Conservation (phyloP, 2,329 filamentous ascomycete genomes). For the Aspergillus uvarum region DNA sequence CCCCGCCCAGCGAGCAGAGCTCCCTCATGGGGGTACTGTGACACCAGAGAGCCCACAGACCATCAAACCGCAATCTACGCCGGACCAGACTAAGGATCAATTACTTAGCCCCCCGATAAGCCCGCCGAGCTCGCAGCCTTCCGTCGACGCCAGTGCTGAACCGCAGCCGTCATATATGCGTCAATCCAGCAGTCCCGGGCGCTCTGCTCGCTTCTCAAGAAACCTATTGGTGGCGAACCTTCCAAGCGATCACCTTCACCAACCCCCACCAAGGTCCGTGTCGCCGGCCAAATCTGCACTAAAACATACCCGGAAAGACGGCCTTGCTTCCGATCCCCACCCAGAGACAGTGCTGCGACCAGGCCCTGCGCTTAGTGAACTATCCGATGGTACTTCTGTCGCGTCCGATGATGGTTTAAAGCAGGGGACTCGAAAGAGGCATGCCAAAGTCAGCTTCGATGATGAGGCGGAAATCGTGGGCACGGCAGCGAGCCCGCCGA, state of each 20-base stretch:
- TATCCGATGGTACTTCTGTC: conserved; percentile 57
- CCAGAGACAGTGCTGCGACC: conserved; percentile 21
- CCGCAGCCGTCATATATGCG: conserved; percentile 26
- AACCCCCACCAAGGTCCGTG: conserved; percentile 59
- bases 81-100: conserved; percentile 11
- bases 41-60: conserved; percentile 9
- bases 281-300: conserved; percentile 64
- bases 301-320: conserved; percentile 54
- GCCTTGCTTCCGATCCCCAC: conserved; percentile 36
- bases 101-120: conserved; percentile 19
- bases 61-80: conserved; percentile 13
- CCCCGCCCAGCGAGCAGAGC: not conserved
- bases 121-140: conserved; percentile 22
- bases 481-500: conserved; percentile 42
- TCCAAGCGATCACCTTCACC: conserved; percentile 51
- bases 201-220: conserved; percentile 58
- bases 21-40: not conserved
- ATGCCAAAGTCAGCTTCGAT: conserved; percentile 67
- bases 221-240: conserved; percentile 49
- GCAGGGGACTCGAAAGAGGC: conserved; percentile 51
- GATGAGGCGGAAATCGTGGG: conserved; percentile 54
- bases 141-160: conserved; percentile 15
- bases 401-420: conserved; percentile 46
- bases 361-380: conserved; percentile 50
- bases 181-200: conserved; percentile 52